Evolutionary conservation across 2,329 filamentous ascomycete species (phyloP).

Genomic region (Sporothrix globosa): DNA sequence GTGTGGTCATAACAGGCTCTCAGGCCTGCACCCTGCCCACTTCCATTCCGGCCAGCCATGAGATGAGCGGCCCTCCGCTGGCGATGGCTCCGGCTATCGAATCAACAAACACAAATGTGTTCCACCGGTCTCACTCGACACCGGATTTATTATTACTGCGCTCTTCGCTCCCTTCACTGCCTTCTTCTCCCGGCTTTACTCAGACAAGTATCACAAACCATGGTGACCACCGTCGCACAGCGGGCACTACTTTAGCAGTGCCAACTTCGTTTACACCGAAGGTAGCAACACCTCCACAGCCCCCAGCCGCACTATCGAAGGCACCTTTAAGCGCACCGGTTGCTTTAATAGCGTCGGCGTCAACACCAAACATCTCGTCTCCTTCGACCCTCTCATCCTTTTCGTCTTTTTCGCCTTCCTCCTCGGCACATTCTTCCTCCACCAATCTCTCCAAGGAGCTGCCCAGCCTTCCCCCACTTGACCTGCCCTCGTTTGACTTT

Average conservation of each 20-base stretch:
- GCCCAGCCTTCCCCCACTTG: constrained; percentile 51
- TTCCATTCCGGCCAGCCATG: constrained; percentile 44
- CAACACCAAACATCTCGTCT: constrained; percentile 25
- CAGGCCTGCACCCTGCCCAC: constrained; percentile 23
- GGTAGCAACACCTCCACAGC: neutral
- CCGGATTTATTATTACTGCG: constrained; percentile 39
- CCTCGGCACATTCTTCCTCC: neutral
- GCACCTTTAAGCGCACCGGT: constrained; percentile 25
- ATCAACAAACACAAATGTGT: constrained; percentile 41
- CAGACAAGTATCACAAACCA: constrained; percentile 17
- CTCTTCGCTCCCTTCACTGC: constrained; percentile 36
- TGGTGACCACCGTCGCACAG: constrained; percentile 32
- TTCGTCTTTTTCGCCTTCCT: constrained; percentile 28
- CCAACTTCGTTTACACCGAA: constrained; percentile 33
- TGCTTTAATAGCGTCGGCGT: constrained; percentile 24
- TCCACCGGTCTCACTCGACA: constrained; percentile 45
- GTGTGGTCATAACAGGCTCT: constrained; percentile 6
- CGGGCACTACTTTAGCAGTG: constrained; percentile 21
- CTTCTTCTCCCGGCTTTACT: constrained; percentile 18
- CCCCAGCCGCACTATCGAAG: neutral
- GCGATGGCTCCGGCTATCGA: constrained; percentile 49
- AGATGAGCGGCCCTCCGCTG: constrained; percentile 50
- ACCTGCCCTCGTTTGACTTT: constrained; percentile 58
- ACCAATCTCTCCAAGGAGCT: constrained; percentile 41
- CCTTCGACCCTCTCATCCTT: neutral